Conservation (phyloP, 352 stramenopile species). For the Pythium phragmiticola region DNA sequence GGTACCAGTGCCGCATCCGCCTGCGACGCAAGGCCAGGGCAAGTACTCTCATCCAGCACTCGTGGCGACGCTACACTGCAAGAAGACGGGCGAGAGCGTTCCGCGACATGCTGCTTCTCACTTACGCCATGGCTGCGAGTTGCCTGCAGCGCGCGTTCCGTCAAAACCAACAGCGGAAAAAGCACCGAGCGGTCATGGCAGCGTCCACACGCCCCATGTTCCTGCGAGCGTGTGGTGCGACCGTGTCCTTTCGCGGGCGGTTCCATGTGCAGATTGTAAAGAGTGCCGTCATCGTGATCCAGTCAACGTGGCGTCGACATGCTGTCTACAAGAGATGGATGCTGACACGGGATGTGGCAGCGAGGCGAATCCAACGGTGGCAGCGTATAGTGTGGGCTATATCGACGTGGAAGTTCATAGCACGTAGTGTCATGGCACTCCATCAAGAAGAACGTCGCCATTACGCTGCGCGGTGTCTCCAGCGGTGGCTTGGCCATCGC, state of each 20-base stretch:
- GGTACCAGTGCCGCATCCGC: conserved; percentile 44
- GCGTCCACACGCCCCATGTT: conserved; percentile 50
- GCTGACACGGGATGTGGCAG: neutral
- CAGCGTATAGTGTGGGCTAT: neutral
- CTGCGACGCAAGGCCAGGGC: conserved; percentile 28
- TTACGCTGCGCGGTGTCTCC: conserved; percentile 2
- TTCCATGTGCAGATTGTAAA: conserved; percentile 40
- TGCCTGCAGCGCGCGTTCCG: conserved; percentile 51
- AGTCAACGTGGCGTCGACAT: conserved; percentile 51
- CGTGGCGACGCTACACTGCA: conserved; percentile 28
- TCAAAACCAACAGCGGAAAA: conserved; percentile 29
- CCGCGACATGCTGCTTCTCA: conserved; percentile 31
- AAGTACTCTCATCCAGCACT: conserved; percentile 38
- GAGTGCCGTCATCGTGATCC: conserved; percentile 45
- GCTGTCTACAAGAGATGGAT: conserved; percentile 19
- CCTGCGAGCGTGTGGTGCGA: conserved; percentile 32
- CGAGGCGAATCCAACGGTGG: conserved; percentile 16
- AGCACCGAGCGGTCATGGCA: conserved; percentile 31
- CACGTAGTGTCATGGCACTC: neutral
- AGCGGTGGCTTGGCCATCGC: neutral
- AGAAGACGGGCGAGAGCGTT: conserved; percentile 23
- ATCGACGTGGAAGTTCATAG: conserved; percentile 14
- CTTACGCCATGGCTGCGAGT: conserved; percentile 37
- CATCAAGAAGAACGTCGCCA: neutral
- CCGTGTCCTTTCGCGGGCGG: conserved; percentile 30